Conservation (phyloP, 345 rosid genomes). For the Boechera stricta region DNA sequence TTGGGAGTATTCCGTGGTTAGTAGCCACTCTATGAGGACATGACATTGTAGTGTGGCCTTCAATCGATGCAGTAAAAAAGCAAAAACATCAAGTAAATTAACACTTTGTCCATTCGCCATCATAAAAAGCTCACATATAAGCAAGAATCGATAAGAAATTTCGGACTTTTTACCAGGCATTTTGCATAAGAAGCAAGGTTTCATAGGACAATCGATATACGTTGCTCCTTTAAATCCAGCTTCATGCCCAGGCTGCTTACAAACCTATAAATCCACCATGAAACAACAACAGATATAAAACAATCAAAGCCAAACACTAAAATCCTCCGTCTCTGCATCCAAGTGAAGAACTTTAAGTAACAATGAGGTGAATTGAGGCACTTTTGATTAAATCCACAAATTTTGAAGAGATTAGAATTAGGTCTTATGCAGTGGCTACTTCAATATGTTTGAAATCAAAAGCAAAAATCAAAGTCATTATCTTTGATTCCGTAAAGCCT, state of each 20-base stretch:
- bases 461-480: conserved; percentile 4
- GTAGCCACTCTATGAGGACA: conserved; percentile 84
- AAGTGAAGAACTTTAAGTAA: conserved; percentile 5
- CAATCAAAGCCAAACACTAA: conserved; percentile 9
- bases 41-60: conserved; percentile 89
- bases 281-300: conserved; percentile 6
- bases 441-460: not conserved
- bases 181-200: conserved; percentile 96
- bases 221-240: conserved; percentile 97
- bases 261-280: conserved; percentile 62
- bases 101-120: not conserved
- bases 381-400: not conserved
- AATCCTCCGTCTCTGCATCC: not conserved
- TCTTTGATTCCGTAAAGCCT: conserved; percentile 3
- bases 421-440: not conserved
- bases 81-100: not conserved
- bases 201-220: conserved; percentile 93
- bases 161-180: conserved; percentile 67
- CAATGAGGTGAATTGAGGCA: not conserved
- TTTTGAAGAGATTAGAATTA: not conserved
- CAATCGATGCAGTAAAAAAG: conserved; percentile 22
- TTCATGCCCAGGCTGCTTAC: conserved; percentile 89
- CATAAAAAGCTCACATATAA: conserved; percentile 1
- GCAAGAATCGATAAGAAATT: conserved; percentile 8
- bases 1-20: conserved; percentile 67